These are phyloP conservation scores for Coemansia sp. DNA, from an alignment of 192 early-diverging fungal genomes.

Conservation along the genomic window DNA sequence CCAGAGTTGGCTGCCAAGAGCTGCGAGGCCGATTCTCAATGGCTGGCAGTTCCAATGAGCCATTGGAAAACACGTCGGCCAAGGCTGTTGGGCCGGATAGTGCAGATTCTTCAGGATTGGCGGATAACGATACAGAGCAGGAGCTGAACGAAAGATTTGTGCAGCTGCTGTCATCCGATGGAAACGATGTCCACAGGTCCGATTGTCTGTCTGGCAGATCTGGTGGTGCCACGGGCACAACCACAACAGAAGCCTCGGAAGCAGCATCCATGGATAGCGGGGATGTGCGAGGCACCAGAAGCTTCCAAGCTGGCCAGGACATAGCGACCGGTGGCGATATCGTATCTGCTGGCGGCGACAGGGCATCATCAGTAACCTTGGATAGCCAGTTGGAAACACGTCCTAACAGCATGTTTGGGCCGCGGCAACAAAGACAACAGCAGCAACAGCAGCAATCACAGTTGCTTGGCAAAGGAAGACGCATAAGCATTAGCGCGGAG, in stretches of 20 bases:
- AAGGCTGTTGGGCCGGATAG: background rate
- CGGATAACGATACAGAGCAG: background rate
- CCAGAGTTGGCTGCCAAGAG: background rate
- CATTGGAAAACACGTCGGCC: background rate
- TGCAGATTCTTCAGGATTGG: background rate
- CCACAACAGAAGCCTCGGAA: background rate
- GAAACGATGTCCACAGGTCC: background rate
- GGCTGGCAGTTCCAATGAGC: background rate
- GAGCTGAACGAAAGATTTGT: background rate
- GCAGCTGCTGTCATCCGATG: slow-evolving; percentile 4
- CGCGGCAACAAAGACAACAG: background rate
- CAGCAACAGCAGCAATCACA: background rate
- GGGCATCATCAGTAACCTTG: slow-evolving; percentile 22
- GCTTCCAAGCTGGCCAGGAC: background rate
- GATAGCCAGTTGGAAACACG: slow-evolving; percentile 8
- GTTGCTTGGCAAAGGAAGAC: background rate
- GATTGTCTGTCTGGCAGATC: background rate
- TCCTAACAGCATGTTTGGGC: background rate
- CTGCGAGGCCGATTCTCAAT: background rate
- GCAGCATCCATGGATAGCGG: background rate
- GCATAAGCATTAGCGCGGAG: slow-evolving; percentile 5
- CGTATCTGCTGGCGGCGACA: background rate
- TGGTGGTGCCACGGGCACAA: background rate
- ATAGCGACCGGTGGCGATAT: slow-evolving; percentile 7
- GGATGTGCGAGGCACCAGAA: background rate